Evolutionary conservation across 495 filamentous ascomycete species (phyloP).

Genomic region (Penicillium desertorum): DNA sequence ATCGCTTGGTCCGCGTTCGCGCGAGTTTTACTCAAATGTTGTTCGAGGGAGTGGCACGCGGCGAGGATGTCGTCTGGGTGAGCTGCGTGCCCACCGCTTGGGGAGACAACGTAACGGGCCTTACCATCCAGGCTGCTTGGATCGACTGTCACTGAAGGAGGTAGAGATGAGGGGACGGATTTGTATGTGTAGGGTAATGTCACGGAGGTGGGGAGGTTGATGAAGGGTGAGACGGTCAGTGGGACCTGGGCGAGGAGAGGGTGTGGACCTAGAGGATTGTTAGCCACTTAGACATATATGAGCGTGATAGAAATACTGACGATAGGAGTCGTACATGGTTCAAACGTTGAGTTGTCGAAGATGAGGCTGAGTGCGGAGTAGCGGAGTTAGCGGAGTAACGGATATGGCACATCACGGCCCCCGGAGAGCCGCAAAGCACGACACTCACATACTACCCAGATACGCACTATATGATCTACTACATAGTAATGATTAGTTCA

Average conservation of each 20-base stretch:
- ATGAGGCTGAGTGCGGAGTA: slow-evolving; percentile 9
- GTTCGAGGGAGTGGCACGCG: slow-evolving; percentile 71
- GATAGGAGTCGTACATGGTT: slow-evolving; percentile 47
- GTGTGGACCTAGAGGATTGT: slow-evolving; percentile 62
- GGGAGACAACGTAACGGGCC: slow-evolving; percentile 70
- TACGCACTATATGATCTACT: neutral
- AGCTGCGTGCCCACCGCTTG: slow-evolving; percentile 68
- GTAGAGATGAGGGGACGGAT: slow-evolving; percentile 78
- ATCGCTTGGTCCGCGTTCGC: slow-evolving; percentile 64
- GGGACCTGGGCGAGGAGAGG: slow-evolving; percentile 89
- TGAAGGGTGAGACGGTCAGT: slow-evolving; percentile 90
- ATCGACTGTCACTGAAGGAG: slow-evolving; percentile 67
- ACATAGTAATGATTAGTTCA: neutral
- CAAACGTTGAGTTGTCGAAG: slow-evolving; percentile 1
- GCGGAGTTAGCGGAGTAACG: slow-evolving; percentile 12
- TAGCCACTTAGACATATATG: slow-evolving; percentile 13
- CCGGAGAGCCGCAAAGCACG: neutral
- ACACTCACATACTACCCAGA: neutral
- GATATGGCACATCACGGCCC: neutral
- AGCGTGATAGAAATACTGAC: slow-evolving; percentile 25
- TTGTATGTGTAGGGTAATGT: slow-evolving; percentile 97
- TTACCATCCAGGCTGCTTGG: slow-evolving; percentile 42
- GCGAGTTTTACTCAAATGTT: slow-evolving; percentile 66
- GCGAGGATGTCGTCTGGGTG: slow-evolving; percentile 80
- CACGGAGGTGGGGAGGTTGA: slow-evolving; percentile 83